Base-by-base conservation (phyloP, 805 yeast species). In the Zygosaccharomyces bisporus region DNA sequence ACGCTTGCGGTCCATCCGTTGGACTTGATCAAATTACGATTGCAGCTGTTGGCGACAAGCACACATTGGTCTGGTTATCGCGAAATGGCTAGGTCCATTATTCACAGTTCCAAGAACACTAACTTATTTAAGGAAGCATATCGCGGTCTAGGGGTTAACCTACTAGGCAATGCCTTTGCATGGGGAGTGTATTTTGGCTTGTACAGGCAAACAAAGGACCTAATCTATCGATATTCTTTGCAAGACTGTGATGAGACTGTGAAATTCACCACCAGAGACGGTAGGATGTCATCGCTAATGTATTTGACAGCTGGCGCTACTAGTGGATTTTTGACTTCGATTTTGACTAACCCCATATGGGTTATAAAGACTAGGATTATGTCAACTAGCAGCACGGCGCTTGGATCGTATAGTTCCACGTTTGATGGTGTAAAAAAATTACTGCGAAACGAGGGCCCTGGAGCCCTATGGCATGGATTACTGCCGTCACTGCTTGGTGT, bases 341-440 rank as follows among this genome's bases (percentile, higher is more conserved):
- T 87, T 0, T 33, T 86, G 12, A 90, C 99, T 1, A 93, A 89
- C 59, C 99, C 99, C 1, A 76, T 91, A 8, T 91, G 99, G 99
- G 96, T 93, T 1, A 63, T 93, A 14, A 93, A 93, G 64, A 93
- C 99, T 0, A 73, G 98, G 49, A 83, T 91, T 52, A 72, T 90
- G 56, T 80, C 89, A 14, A 76, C 62, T 10, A 58, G 60, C 36
- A 40, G 47, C 18, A 30, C 32, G 9, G 45, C 56, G 12, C 45
- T 34, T 12, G 49, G 46, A 35, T 58, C 48, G 0, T 87, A 88
- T 57, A 63, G 63, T 7, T 78, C 87, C 0, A 64, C 81, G 5
- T 8, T 56, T 14, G 78, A 79, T 47, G 95, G 95, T 1, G 55
- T 80, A 0, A 44, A 45, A 4, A 60, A 71, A 18, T 74, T 87